These are phyloP conservation scores for Gossypium arboreum DNA, from an alignment of 345 rosid genomes.

Conservation along the genomic window DNA sequence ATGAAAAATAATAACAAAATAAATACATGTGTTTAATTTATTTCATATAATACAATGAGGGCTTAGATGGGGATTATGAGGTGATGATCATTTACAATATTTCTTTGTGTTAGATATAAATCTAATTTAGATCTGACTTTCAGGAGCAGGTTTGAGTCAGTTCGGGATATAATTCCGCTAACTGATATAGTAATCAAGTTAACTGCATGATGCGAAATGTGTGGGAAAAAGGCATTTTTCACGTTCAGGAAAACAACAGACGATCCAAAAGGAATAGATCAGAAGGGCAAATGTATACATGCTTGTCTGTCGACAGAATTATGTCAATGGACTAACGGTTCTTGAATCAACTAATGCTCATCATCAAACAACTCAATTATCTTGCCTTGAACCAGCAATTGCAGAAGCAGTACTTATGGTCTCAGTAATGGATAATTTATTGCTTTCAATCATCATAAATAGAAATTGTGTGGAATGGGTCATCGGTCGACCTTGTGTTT, in stretches of 20 bases:
- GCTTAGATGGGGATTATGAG: constrained; percentile 92
- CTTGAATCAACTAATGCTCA: constrained; percentile 29
- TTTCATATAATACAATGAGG: constrained; percentile 10
- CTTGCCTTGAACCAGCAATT: constrained; percentile 27
- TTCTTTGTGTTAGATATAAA: background rate
- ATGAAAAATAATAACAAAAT: no score
- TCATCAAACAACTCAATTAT: background rate
- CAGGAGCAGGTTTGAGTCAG: constrained; percentile 80
- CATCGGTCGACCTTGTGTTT: no score
- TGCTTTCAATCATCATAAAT: background rate
- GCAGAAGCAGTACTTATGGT: constrained; percentile 2
- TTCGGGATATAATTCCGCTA: constrained; percentile 71
- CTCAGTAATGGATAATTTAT: background rate
- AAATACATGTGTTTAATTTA: no score
- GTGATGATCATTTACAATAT: constrained; percentile 19
- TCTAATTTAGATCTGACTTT: constrained; percentile 3
- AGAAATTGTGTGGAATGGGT: no score
- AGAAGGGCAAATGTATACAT: constrained; percentile 79
- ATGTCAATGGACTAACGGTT: constrained; percentile 45
- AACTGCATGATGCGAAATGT: constrained; percentile 73
- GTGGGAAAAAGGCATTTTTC: constrained; percentile 75
- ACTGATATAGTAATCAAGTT: constrained; percentile 74
- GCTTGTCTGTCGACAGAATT: constrained; percentile 89
- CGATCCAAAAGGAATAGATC: constrained; percentile 57
- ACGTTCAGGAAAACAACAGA: constrained; percentile 61